A percentile compares a stretch with the other conserved stretches of the same genome.
Evolutionary conservation across 345 rosid genomes (phyloP).

Genomic region (Gossypium bickii): DNA sequence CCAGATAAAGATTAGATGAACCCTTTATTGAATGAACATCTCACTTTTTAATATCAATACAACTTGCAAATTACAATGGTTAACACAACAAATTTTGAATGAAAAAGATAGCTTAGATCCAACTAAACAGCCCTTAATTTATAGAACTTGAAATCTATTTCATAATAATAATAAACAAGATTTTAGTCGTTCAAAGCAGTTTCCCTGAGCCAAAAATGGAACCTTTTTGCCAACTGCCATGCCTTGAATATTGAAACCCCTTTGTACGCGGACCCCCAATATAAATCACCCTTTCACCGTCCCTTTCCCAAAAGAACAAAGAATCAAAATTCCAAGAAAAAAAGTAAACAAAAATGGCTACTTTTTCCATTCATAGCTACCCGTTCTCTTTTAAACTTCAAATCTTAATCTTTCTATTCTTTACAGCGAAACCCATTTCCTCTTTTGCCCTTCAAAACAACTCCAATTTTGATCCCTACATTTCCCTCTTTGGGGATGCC

Average conservation of each 20-base stretch:
- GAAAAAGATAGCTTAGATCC: background rate
- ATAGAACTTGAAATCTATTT: background rate
- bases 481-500: constrained; percentile 39
- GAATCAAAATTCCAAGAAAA: background rate
- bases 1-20: too few relatives aligned
- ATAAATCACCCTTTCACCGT: background rate
- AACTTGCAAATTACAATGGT: background rate
- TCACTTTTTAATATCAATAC: background rate
- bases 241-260: constrained; percentile 2
- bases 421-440: constrained; percentile 18
- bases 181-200: background rate
- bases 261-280: background rate
- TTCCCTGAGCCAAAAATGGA: constrained; percentile 6
- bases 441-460: constrained; percentile 19
- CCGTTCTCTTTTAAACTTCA: constrained; percentile 8
- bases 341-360: constrained; percentile 18
- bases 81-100: background rate
- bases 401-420: constrained; percentile 17
- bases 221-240: background rate
- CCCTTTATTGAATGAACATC: too few relatives aligned
- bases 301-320: background rate
- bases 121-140: background rate
- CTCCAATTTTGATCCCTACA: constrained; percentile 30
- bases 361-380: constrained; percentile 11
- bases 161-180: background rate